Conservation (phyloP, 169 alveolate genomes). For the Theileria parva region DNA sequence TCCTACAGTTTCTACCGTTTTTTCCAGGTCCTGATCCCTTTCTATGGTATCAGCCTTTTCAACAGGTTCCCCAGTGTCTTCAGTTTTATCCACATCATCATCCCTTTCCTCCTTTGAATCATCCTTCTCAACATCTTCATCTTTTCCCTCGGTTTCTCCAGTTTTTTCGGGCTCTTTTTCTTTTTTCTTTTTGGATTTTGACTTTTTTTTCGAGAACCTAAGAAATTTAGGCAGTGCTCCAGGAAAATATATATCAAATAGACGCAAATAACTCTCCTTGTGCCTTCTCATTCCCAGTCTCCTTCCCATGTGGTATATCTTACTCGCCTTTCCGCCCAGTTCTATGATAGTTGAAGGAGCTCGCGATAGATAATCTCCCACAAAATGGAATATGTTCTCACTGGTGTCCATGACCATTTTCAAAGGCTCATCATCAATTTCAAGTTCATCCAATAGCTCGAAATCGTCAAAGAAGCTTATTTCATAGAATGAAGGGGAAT, state of each 20-base stretch:
- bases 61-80: no score
- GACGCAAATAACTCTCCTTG: conserved; percentile 52
- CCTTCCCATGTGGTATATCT: not conserved
- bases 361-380: conserved; percentile 51
- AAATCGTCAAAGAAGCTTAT: conserved; percentile 23
- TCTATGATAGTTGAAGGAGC: conserved; percentile 46
- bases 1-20: no score
- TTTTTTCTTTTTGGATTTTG: conserved; percentile 7
- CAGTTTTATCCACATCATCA: no score
- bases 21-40: not conserved
- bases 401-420: conserved; percentile 39
- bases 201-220: conserved; percentile 12
- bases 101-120: not conserved
- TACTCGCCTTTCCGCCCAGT: conserved; percentile 42
- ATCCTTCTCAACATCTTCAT: not conserved
- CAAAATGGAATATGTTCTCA: conserved; percentile 33
- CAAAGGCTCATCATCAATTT: conserved; percentile 45
- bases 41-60: no score
- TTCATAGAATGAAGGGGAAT: conserved; percentile 58
- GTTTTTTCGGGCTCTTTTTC: not conserved
- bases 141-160: not conserved
- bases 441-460: conserved; percentile 27
- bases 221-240: conserved; percentile 57
- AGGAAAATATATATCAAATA: conserved; percentile 55
- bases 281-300: conserved; percentile 10